These are phyloP conservation scores for Aspergillus carbonarius DNA, from an alignment of 2,329 filamentous ascomycete genomes.

Conservation along the genomic window DNA sequence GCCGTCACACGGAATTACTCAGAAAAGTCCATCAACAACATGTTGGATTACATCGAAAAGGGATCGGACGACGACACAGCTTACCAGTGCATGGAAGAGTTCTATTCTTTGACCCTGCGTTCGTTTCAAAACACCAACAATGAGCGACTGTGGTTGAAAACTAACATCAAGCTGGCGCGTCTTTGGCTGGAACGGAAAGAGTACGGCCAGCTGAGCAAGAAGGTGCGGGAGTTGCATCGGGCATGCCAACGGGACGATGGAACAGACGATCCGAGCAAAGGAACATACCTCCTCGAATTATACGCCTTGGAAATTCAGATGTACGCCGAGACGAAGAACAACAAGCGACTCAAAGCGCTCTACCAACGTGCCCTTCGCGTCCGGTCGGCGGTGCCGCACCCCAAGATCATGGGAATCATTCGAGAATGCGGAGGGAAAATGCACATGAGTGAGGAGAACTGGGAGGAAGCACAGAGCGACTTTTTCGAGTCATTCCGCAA, in stretches of 20 bases:
- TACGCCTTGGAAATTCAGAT: constrained; percentile 98
- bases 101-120: constrained; percentile 89
- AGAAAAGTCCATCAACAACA: constrained; percentile 99
- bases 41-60: constrained; percentile 97
- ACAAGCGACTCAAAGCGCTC: constrained; percentile 90
- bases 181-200: constrained; percentile 89
- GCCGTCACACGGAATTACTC: constrained; percentile 98
- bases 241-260: constrained; percentile 87
- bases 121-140: constrained; percentile 98
- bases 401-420: constrained; percentile 99
- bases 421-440: constrained; percentile 98
- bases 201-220: constrained; percentile 75
- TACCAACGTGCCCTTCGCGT: constrained; percentile 91
- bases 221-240: constrained; percentile 82
- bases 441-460: constrained; percentile 99
- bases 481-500: constrained; percentile 99
- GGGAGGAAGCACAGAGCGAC: constrained; percentile 94
- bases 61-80: constrained; percentile 71
- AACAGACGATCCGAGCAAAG: constrained; percentile 80
- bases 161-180: constrained; percentile 93
- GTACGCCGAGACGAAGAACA: constrained; percentile 95
- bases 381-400: constrained; percentile 94
- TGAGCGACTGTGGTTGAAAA: constrained; percentile 95
- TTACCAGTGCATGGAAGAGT: constrained; percentile 83
- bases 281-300: constrained; percentile 91